Base-by-base conservation (phyloP, 1,284 basidiomycete genomes). In the Boletus sp. region DNA sequence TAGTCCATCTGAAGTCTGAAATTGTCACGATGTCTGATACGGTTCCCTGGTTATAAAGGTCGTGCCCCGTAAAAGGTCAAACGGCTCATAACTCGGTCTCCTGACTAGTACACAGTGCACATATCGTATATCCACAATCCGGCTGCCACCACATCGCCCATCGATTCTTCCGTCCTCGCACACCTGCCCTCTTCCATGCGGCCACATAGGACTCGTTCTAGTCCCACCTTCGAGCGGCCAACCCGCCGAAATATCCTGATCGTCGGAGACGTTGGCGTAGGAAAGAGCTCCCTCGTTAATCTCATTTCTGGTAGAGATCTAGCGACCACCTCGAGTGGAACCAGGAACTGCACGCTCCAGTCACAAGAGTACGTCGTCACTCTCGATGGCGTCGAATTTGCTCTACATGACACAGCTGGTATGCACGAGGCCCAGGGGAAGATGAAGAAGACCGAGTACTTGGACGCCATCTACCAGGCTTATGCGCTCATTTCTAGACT, bases 361-460 rank as follows among this genome's bases (percentile, higher is more conserved):
- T 73, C 73, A 3, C 17, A 60, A 19, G 47, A 64, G 17, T 55
- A 73, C 49, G 4, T 17, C 19, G 57, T 65, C 49, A 3, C 28
- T 21, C 48, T 75, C 14, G 56, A 59, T 8, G 64, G 52, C 3
- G 58, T 58, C 33, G 54, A 64, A 14, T 70, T 74, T 47, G 65
- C 51, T 16, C 55, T 80, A 43, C 76, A 75, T 58, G 78, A 80
- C 59, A 80, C 79, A 14, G 73, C 73, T 4, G 79, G 80, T 37
- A 64, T 80, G 30, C 68, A 79, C 53, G 79, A 80, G 60, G 72
- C 74, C 1, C 62, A 60, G 2, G 69, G 61, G 7, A 56, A 66
- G 28, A 56, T 71, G 69, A 30, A 63, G 28, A 46, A 68, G 52
- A 10, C 67, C 53, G 48, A 71, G 56, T 63, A 70, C 66, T 37